phyloP scores from a whole-genome alignment of 768 basidiomycete species.

The Pulveroboletus sp. region DNA sequence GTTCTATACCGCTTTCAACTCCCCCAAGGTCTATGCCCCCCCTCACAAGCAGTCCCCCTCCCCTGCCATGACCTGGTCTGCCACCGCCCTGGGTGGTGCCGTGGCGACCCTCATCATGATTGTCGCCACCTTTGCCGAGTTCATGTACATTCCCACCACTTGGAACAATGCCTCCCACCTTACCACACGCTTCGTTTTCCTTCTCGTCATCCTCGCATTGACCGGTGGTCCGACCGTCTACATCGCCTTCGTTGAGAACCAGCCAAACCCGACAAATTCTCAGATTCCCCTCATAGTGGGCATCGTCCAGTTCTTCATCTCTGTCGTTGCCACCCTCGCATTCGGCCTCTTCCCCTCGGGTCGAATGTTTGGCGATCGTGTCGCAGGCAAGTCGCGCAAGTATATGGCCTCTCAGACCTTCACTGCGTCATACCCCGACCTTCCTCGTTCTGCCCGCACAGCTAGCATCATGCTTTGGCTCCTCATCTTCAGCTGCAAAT shows the following conservation, averaged over 20 bases:
- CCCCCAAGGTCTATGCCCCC: constrained; percentile 85
- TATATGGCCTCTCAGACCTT: constrained; percentile 99
- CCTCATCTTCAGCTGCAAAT: constrained; percentile 95
- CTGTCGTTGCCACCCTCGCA: constrained; percentile 72
- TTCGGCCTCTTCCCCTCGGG: constrained; percentile 93
- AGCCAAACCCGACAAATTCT: constrained; percentile 41
- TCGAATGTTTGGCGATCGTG: constrained; percentile 97
- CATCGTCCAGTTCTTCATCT: constrained; percentile 92
- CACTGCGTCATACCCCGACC: constrained; percentile 91
- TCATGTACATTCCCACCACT: constrained; percentile 94
- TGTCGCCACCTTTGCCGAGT: constrained; percentile 88
- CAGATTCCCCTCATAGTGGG: constrained; percentile 86
- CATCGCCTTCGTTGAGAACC: constrained; percentile 78
- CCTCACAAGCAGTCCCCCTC: constrained; percentile 62
- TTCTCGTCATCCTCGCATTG: constrained; percentile 86
- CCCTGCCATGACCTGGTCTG: constrained; percentile 91
- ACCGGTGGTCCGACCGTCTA: constrained; percentile 94
- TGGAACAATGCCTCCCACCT: constrained; percentile 99
- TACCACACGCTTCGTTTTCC: constrained; percentile 87
- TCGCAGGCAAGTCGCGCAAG: constrained; percentile 95
- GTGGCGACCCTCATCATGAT: constrained; percentile 95
- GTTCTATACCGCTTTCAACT: constrained; percentile 98
- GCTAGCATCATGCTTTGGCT: constrained; percentile 88
- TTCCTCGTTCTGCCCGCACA: constrained; percentile 65
- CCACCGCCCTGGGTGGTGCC: constrained; percentile 91